These are phyloP conservation scores for Paramecium sonneborni DNA, from an alignment of 73 alveolate genomes.

Conservation along the genomic window DNA sequence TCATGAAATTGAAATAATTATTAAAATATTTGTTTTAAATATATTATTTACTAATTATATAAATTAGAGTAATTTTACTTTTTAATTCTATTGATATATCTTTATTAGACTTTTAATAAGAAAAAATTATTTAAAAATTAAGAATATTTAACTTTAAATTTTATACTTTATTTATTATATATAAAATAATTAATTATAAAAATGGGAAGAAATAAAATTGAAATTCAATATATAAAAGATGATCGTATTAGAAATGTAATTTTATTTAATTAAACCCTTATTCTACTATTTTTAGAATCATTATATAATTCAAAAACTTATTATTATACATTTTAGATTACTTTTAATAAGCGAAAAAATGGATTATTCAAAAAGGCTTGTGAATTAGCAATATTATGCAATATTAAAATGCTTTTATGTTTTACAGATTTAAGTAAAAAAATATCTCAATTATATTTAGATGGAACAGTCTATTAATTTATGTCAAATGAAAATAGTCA, in stretches of 20 bases:
- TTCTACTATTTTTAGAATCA: conserved; percentile 10
- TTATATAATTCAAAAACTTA: neutral
- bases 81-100: too few species aligned
- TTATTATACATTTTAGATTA: conserved; percentile 45
- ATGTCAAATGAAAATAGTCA: neutral
- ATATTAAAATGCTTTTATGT: conserved; percentile 47
- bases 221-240: conserved; percentile 57
- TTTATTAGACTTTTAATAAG: neutral
- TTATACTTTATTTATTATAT: neutral
- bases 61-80: too few species aligned
- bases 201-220: conserved; percentile 68
- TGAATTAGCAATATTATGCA: conserved; percentile 66
- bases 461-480: neutral
- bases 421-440: conserved; percentile 59
- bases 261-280: neutral
- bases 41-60: too few species aligned
- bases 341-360: conserved; percentile 64
- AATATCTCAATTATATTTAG: neutral
- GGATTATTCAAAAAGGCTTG: conserved; percentile 65
- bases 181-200: neutral
- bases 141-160: neutral
- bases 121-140: neutral
- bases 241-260: conserved; percentile 69
- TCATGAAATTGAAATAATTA: neutral
- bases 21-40: too few species aligned